Evolutionary conservation across 176 grass and related monocot species (phyloP).

Genomic region (Raddia guianensis): DNA sequence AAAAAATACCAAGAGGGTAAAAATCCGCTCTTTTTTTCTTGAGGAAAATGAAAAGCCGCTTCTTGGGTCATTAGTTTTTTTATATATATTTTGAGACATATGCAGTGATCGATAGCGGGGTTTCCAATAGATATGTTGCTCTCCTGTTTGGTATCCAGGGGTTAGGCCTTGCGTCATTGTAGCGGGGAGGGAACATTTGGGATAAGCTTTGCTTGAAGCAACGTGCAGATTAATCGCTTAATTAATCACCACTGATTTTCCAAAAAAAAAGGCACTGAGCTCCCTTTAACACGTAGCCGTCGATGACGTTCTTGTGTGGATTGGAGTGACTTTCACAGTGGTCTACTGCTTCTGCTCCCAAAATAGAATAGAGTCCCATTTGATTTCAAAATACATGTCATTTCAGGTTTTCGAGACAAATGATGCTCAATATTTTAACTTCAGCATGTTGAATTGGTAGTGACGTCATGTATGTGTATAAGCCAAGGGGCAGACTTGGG

Average conservation of each 20-base stretch:
- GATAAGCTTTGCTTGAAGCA: conserved; percentile 40
- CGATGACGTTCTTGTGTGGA: background rate
- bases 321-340: background rate
- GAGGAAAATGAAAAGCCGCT: no score
- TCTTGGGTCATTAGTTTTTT: no score
- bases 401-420: background rate
- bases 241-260: background rate
- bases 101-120: background rate
- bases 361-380: background rate
- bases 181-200: conserved; percentile 35
- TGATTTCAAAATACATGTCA: background rate
- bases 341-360: background rate
- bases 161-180: background rate
- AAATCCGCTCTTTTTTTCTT: no score
- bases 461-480: no score
- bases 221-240: conserved; percentile 25
- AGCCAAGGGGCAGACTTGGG: no score
- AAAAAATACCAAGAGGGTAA: no score
- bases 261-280: background rate
- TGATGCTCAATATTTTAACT: background rate
- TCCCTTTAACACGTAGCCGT: background rate
- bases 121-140: conserved; percentile 38
- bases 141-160: conserved; percentile 31
- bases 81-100: no score
- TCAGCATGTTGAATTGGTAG: background rate